A percentile compares a stretch with the other conserved stretches of the same genome.
phyloP scores from a whole-genome alignment of 495 filamentous ascomycete genomes.

The Hypomontagnella submonticulosa region DNA sequence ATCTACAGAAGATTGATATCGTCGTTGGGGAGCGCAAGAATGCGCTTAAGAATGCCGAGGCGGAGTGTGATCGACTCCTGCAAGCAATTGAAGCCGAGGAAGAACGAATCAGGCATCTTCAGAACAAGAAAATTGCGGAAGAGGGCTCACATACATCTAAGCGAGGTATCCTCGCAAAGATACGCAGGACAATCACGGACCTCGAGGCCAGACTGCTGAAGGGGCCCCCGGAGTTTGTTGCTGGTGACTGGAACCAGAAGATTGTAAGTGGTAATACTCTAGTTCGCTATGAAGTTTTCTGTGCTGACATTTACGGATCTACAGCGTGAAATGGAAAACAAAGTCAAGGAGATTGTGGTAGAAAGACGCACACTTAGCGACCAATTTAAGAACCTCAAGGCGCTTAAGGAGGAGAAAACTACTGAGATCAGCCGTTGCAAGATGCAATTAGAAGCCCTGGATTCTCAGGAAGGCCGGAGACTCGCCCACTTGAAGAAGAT shows the following conservation, averaged over 20 bases:
- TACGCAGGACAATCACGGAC: slow-evolving; percentile 55
- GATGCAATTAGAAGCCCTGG: slow-evolving; percentile 66
- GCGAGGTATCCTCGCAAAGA: slow-evolving; percentile 61
- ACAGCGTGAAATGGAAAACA: slow-evolving; percentile 61
- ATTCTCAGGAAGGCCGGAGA: slow-evolving; percentile 82
- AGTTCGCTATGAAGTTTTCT: background rate
- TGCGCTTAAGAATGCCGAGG: slow-evolving; percentile 63
- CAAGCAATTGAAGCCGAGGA: slow-evolving; percentile 64
- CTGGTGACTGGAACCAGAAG: slow-evolving; percentile 62
- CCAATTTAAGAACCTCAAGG: slow-evolving; percentile 47
- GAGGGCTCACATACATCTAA: slow-evolving; percentile 59
- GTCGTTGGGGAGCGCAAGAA: slow-evolving; percentile 64
- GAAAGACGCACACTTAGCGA: slow-evolving; percentile 48
- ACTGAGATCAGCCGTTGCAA: slow-evolving; percentile 49
- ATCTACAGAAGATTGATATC: slow-evolving; percentile 58
- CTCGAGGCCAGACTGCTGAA: slow-evolving; percentile 58
- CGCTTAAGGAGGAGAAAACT: slow-evolving; percentile 39
- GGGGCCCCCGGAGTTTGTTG: slow-evolving; percentile 60
- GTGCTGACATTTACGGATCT: slow-evolving; percentile 10
- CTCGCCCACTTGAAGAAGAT: slow-evolving; percentile 66
- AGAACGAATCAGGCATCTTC: slow-evolving; percentile 64
- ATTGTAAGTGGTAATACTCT: slow-evolving; percentile 58
- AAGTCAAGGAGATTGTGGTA: slow-evolving; percentile 56
- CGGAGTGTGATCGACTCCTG: slow-evolving; percentile 60
- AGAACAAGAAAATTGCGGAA: slow-evolving; percentile 68